Conservation (phyloP, 2,329 filamentous ascomycete species). For the Hymenoscyphus infarciens region DNA sequence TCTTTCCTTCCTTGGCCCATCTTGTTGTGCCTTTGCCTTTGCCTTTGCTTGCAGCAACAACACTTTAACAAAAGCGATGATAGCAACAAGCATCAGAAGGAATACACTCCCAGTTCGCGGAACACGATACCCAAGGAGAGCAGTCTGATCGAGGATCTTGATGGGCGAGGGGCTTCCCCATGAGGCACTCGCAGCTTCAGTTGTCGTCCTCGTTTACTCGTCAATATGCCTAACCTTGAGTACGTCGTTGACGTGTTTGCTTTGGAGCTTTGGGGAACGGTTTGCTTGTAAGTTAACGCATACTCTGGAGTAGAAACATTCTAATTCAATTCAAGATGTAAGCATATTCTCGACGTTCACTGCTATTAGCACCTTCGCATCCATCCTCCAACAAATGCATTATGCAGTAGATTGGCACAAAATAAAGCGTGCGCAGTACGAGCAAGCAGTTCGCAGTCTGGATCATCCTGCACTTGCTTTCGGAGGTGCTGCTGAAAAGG, state of each 20-base stretch:
- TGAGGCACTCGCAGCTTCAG: slow-evolving; percentile 27
- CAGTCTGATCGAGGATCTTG: not conserved
- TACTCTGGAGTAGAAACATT: not conserved
- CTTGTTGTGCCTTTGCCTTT: slow-evolving; percentile 1
- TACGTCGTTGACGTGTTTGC: slow-evolving; percentile 26
- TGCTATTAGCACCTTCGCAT: slow-evolving; percentile 29
- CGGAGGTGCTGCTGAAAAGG: slow-evolving; percentile 39
- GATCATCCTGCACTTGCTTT: slow-evolving; percentile 42
- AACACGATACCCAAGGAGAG: not conserved
- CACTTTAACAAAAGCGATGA: not conserved
- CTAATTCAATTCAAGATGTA: slow-evolving; percentile 25
- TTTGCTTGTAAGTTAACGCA: slow-evolving; percentile 28
- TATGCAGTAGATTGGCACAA: slow-evolving; percentile 27
- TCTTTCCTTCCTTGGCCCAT: not conserved
- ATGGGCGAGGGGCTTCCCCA: slow-evolving; percentile 26
- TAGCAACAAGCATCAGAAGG: not conserved
- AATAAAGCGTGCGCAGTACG: slow-evolving; percentile 35
- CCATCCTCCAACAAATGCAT: slow-evolving; percentile 33
- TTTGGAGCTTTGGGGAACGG: slow-evolving; percentile 34
- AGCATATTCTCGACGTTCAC: slow-evolving; percentile 30
- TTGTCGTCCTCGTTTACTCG: slow-evolving; percentile 33
- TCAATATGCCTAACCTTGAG: slow-evolving; percentile 26
- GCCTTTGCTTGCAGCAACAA: not conserved
- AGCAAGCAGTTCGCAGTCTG: slow-evolving; percentile 36
- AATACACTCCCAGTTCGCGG: not conserved